Conservation (phyloP, 495 filamentous ascomycete species). For the Penicillium daleae region DNA sequence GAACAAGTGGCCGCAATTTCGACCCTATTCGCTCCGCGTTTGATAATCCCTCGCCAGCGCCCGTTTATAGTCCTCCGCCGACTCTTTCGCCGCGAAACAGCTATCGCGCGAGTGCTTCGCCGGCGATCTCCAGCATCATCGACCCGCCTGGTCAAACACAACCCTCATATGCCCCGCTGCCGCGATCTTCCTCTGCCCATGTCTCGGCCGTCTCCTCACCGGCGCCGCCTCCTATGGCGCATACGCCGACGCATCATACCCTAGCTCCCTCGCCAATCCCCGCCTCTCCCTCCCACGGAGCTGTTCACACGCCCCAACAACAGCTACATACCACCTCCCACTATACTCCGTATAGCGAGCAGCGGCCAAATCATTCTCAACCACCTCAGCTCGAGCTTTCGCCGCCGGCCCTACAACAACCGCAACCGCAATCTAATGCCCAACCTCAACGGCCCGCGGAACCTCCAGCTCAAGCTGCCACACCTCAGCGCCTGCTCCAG, state of each 20-base stretch:
- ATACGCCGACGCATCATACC: constrained; percentile 31
- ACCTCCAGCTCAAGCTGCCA: constrained; percentile 21
- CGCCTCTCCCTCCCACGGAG: constrained; percentile 31
- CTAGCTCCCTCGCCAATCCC: constrained; percentile 36
- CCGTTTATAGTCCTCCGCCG: constrained; percentile 50
- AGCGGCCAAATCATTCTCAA: constrained; percentile 25
- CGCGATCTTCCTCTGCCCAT: constrained; percentile 40
- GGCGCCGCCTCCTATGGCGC: constrained; percentile 28
- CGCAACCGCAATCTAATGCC: constrained; percentile 20
- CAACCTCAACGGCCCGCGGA: constrained; percentile 22
- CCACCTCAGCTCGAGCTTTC: constrained; percentile 29
- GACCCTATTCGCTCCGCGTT: constrained; percentile 79
- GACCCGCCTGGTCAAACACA: constrained; percentile 65
- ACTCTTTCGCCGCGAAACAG: constrained; percentile 38
- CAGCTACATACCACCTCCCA: constrained; percentile 26
- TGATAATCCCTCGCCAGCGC: constrained; percentile 61
- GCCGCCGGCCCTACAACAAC: constrained; percentile 24
- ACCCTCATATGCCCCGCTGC: constrained; percentile 32
- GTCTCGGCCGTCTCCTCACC: constrained; percentile 38
- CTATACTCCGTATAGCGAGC: constrained; percentile 39
- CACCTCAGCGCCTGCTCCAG: constrained; percentile 21
- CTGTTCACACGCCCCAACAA: constrained; percentile 28
- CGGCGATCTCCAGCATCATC: constrained; percentile 86
- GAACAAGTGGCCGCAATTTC: constrained; percentile 77
- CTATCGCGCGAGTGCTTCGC: constrained; percentile 80